These are phyloP conservation scores for Globisporangium recalcitrans DNA, from an alignment of 352 stramenopile genomes.

Conservation along the genomic window DNA sequence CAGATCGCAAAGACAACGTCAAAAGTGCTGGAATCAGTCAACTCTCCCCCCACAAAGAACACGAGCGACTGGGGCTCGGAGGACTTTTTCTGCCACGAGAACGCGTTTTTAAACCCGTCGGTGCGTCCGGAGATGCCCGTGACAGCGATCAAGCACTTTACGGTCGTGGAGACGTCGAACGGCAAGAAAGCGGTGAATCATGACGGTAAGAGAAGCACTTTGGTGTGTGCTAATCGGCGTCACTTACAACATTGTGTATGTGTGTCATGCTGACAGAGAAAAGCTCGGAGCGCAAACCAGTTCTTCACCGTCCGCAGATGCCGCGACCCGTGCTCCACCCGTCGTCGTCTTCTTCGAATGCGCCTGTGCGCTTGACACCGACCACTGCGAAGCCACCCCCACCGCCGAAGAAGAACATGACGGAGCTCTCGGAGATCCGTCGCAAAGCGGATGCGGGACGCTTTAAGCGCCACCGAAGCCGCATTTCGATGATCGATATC, in stretches of 20 bases:
- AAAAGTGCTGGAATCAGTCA: constrained; percentile 40
- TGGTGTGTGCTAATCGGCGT: neutral
- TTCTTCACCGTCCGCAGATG: constrained; percentile 43
- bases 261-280: constrained; percentile 1
- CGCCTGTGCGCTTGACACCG: constrained; percentile 25
- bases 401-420: constrained; percentile 65
- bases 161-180: constrained; percentile 38
- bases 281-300: constrained; percentile 31
- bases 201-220: constrained; percentile 4
- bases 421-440: constrained; percentile 75
- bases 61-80: constrained; percentile 23
- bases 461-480: constrained; percentile 79
- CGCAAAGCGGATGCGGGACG: constrained; percentile 75
- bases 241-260: neutral
- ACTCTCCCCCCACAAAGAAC: constrained; percentile 9
- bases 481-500: constrained; percentile 87
- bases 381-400: constrained; percentile 25
- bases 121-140: constrained; percentile 41
- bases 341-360: constrained; percentile 17
- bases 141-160: constrained; percentile 52
- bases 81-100: constrained; percentile 65
- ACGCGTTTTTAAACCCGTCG: constrained; percentile 55
- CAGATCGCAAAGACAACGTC: constrained; percentile 39
- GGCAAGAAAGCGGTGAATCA: constrained; percentile 15
- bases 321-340: constrained; percentile 22